phyloP scores from a whole-genome alignment of 306 rosid species.

The Quercus mongolica region DNA sequence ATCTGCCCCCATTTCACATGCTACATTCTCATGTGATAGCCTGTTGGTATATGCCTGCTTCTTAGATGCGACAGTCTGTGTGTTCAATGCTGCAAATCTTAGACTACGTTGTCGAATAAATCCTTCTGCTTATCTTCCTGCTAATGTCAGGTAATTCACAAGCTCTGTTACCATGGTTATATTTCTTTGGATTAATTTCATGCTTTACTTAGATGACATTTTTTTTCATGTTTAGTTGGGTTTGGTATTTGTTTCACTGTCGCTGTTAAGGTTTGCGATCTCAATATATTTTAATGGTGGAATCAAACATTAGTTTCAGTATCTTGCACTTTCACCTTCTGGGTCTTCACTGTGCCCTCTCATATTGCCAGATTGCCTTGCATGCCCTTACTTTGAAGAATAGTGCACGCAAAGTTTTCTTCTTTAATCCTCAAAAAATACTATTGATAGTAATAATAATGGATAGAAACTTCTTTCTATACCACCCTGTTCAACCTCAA shows the following conservation, averaged over 20 bases:
- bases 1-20: constrained; percentile 92
- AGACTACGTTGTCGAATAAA: constrained; percentile 83
- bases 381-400: not conserved
- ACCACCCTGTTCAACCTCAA: too few relatives aligned
- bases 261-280: not conserved
- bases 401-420: not conserved
- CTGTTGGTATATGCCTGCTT: constrained; percentile 90
- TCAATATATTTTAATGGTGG: not conserved
- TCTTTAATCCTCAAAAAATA: too few relatives aligned
- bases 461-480: too few relatives aligned
- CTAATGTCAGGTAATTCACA: constrained; percentile 63
- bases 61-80: constrained; percentile 74
- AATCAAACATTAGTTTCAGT: not conserved
- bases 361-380: not conserved
- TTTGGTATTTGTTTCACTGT: not conserved
- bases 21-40: constrained; percentile 97
- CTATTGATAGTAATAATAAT: too few relatives aligned
- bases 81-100: constrained; percentile 73
- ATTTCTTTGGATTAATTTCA: not conserved
- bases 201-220: not conserved
- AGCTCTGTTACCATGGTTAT: not conserved
- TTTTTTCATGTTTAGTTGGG: not conserved
- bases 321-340: not conserved
- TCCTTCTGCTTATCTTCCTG: constrained; percentile 78
- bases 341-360: too few relatives aligned